Evolutionary conservation across 352 stramenopile species (phyloP), one percentile per base, ranked within the genome.

Genomic region (Phytophthora pistaciae): DNA sequence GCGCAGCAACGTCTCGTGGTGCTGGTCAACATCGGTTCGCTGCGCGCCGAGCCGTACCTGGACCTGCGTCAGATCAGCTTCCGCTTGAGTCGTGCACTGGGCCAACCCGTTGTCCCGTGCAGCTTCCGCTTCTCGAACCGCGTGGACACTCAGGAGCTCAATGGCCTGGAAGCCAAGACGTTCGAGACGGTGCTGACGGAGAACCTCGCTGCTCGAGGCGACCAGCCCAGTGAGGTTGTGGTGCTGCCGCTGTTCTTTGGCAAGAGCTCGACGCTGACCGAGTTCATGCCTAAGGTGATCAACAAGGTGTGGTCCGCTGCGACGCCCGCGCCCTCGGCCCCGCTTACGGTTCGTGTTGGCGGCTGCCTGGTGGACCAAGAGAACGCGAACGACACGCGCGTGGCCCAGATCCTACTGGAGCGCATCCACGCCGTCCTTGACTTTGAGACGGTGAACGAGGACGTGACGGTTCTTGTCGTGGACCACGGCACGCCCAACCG

Each of bases 221-320:
- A 77, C 0, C 42, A 68, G 20, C 68, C 56, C 3, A 73, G 13
- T 13, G 70, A 83, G 18, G 66, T 94, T 10, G 59, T 95, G 6
- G 66, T 94, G 13, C 69, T 97, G n/a, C 90, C 90, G 2, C 67
- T 95, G 1, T 96, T 97, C 64, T 91, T 96, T 29, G 90, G 88
- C 31, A 89, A 83, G 60, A 95, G 86, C 68, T 64, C 72, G 42
- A 94, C 86, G 27, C 72, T 95, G 29, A 95, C 85, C 2, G 86
- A 96, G 18, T 96, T 92, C 52, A 61, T 96, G 10, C 88, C 90
- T 0, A 70, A 79, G 6, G 81, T 89, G 8, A 64, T 93, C 3
- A 49, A 73, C 52, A 90, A 93, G 61, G 78, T 75, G 36, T 86
- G 80, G 74, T 25, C 55, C 27, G 62, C 56, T 23, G 56, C 56